Percentiles rank a stretch among this genome's conserved stretches.
Evolutionary conservation across 495 filamentous ascomycete genomes (phyloP).

Genomic region (Penicillium lagena): DNA sequence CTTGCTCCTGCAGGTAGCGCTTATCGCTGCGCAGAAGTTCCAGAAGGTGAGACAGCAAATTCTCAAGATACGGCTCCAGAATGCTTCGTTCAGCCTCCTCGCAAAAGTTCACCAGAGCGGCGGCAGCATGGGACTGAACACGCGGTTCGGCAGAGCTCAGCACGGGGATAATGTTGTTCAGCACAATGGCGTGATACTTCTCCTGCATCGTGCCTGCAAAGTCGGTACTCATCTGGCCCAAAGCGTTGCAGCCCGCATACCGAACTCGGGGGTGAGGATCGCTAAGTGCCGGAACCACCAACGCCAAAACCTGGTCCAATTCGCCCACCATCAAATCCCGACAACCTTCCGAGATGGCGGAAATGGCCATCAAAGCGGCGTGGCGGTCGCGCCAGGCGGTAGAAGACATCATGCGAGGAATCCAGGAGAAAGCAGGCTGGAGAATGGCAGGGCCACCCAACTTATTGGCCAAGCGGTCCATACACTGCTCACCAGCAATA

Average conservation of each 20-base stretch:
- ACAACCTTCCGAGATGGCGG: slow-evolving; percentile 97
- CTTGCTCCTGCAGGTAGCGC: slow-evolving; percentile 96
- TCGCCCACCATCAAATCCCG: slow-evolving; percentile 93
- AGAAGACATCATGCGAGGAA: slow-evolving; percentile 95
- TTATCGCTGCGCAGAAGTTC: slow-evolving; percentile 81
- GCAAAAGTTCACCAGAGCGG: slow-evolving; percentile 97
- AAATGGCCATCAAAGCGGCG: slow-evolving; percentile 98
- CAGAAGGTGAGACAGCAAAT: slow-evolving; percentile 75
- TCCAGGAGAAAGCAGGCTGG: slow-evolving; percentile 92
- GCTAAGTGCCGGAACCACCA: slow-evolving; percentile 88
- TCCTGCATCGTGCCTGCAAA: slow-evolving; percentile 98
- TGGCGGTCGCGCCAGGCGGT: slow-evolving; percentile 93
- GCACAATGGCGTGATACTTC: slow-evolving; percentile 79
- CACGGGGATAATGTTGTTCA: slow-evolving; percentile 89
- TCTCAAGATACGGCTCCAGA: slow-evolving; percentile 89
- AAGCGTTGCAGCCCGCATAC: slow-evolving; percentile 97
- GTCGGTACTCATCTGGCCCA: slow-evolving; percentile 99
- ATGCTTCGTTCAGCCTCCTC: slow-evolving; percentile 93
- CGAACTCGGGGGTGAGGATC: slow-evolving; percentile 91
- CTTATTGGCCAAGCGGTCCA: slow-evolving; percentile 97
- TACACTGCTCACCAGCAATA: slow-evolving; percentile 96
- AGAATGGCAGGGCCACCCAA: slow-evolving; percentile 83
- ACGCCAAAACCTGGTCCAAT: slow-evolving; percentile 83
- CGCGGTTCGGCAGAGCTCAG: slow-evolving; percentile 84
- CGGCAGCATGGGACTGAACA: slow-evolving; percentile 94